Base-by-base conservation (phyloP, 1,139 yeast genomes). In the Debaryomyces psychrophilus region DNA sequence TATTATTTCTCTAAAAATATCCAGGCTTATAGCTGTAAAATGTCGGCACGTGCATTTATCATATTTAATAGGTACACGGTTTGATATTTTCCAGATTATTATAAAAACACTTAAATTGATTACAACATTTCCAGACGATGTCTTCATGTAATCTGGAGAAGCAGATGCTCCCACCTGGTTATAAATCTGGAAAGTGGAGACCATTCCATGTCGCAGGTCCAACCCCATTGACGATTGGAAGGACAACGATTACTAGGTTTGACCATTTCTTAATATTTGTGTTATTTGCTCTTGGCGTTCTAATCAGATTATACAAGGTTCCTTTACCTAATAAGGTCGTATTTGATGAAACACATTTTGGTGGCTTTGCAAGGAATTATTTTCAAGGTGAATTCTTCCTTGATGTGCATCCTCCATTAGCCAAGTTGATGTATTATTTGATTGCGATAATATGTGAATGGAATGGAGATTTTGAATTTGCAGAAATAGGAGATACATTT, bases 261-360 rank as follows among this genome's bases (percentile, higher is more conserved):
- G 71, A 67, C 52, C 61, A 59, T 43, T 58, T 63, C 31, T 47
- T 53, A 25, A 43, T 64, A 8, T 57, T 64, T 37, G 29, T 57
- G 18, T 47, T 68, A 12, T 40, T 60, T 5, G 59, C 64, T 1
- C 27, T 58, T 8, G 62, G 61, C 12, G 51, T 60, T 1, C 43
- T 56, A 14, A 55, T 68, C 14, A 57, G 98, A 55, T 69, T 86
- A 45, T 74, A 78, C 59, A 77, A 79, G 49, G 65, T 93, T 41
- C 76, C 81, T 40, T 64, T 72, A 49, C 99, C 99, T 14, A 68
- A 81, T 52, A 79, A 88, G 36, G 96, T 93, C 41, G 97, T 93
- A 28, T 93, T 93, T 63, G 99, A 93, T 71, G 99, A 93, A 66
- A 90, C 84, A 42, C 90, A 85, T 62, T 68, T 73, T 43, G 71